Evolutionary conservation across 257 asterid species (phyloP), one percentile per base, ranked within the genome.

Genomic region (Hygrophila difformis): DNA sequence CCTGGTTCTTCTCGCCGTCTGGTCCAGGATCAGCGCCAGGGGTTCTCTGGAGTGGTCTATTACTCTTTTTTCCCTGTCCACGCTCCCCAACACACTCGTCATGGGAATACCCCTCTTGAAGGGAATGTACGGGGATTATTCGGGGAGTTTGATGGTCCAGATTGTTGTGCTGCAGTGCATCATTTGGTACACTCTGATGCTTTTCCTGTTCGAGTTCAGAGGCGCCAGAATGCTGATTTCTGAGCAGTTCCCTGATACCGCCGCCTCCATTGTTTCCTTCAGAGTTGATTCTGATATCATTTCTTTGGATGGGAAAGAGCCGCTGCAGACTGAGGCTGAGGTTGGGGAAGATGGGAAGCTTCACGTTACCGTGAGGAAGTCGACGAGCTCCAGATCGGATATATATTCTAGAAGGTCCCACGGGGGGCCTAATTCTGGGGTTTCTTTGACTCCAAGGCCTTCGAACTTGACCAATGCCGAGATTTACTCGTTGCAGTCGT

Each of bases 211-310:
- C 16, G 50, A 44, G 50, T 44, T 18, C 50, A 17, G 50, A 3
- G 50, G 50, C 1, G 50, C 50, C 16, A 44, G 24, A 14, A 44
- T 44, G 50, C 50, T 44, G 34, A 44, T 44, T 15, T 2, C 17
- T 24, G 50, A 44, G 23, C 50, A 44, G 50, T 44, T 44, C 17
- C 50, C 50, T 4, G 50, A 44, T 15, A 44, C 50, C n/a, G 50
- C 50, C 2, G 50, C 17, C 15, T 20, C 50, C 5, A 44, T 44
- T 4, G 16, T 44, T n/a, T 44, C 50, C n/a, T 44, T 44, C 23
- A 20, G 24, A 16, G 50, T 44, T 19, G 50, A 44, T 10, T 44
- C 50, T 12, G 50, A 44, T n/a, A 24, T 44, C 50, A 24, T 44
- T 4, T 44, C 50, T 4, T 24, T 44, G 33, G 50, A 44, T 24